These are phyloP conservation scores for Penicillium parvum DNA, from an alignment of 495 filamentous ascomycete genomes.

Conservation along the genomic window DNA sequence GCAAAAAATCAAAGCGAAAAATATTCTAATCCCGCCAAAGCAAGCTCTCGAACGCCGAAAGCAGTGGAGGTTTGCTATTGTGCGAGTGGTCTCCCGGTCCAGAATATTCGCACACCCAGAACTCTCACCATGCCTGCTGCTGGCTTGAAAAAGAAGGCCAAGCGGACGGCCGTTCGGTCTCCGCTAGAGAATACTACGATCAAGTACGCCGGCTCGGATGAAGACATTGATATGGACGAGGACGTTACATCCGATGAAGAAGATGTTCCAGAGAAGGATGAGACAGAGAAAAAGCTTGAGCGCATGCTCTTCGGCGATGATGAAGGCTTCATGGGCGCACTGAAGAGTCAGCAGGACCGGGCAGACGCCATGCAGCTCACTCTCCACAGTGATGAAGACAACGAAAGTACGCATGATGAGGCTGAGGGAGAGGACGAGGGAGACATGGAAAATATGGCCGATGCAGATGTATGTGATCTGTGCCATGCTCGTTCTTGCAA, in stretches of 20 bases:
- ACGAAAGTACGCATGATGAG: constrained; percentile 27
- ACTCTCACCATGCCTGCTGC: constrained; percentile 27
- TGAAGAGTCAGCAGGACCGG: constrained; percentile 47
- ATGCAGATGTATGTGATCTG: constrained; percentile 16
- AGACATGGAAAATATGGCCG: constrained; percentile 57
- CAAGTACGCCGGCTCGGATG: constrained; percentile 16
- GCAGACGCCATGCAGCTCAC: constrained; percentile 31
- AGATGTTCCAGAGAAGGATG: constrained; percentile 61
- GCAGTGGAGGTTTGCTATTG: constrained; percentile 7
- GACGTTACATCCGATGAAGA: constrained; percentile 37
- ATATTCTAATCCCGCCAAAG: constrained; percentile 25
- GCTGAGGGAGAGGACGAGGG: constrained; percentile 34
- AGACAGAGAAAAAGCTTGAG: constrained; percentile 78
- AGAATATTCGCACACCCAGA: not conserved
- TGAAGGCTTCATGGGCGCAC: constrained; percentile 67
- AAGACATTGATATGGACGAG: constrained; percentile 30
- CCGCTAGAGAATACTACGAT: constrained; percentile 21
- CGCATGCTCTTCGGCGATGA: constrained; percentile 80
- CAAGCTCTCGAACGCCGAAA: constrained; percentile 15
- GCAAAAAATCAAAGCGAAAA: constrained; percentile 31
- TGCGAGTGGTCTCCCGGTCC: not conserved
- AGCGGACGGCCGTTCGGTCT: constrained; percentile 22
- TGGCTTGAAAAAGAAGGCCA: constrained; percentile 33
- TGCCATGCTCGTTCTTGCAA: not conserved
- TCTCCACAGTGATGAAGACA: constrained; percentile 30